phyloP scores from a whole-genome alignment of 495 filamentous ascomycete species.

The Penicillium robsamsonii region DNA sequence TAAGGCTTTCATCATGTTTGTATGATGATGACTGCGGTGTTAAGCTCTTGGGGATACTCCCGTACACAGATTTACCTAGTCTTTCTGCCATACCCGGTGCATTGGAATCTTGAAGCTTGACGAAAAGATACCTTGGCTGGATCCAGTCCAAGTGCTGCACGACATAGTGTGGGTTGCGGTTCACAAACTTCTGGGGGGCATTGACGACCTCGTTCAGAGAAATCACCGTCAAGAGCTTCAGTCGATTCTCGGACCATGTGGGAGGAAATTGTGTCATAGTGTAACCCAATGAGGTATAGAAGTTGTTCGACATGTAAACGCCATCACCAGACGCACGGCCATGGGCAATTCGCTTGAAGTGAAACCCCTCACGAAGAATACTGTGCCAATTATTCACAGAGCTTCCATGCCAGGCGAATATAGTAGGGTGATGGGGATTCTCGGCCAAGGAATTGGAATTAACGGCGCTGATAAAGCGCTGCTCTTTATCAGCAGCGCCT shows the following conservation, averaged over 20 bases:
- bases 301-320: slow-evolving; percentile 70
- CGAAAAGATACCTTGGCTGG: slow-evolving; percentile 85
- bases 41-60: neutral
- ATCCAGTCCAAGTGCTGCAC: slow-evolving; percentile 83
- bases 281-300: slow-evolving; percentile 59
- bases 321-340: slow-evolving; percentile 79
- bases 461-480: slow-evolving; percentile 69
- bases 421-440: slow-evolving; percentile 54
- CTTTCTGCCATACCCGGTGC: neutral
- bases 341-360: slow-evolving; percentile 59
- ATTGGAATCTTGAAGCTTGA: slow-evolving; percentile 33
- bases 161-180: slow-evolving; percentile 60
- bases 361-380: slow-evolving; percentile 79
- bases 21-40: neutral
- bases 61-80: neutral
- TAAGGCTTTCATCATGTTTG: neutral
- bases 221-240: slow-evolving; percentile 60
- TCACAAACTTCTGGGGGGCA: slow-evolving; percentile 58
- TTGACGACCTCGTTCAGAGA: slow-evolving; percentile 90
- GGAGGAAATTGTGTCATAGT: slow-evolving; percentile 8
- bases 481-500: slow-evolving; percentile 87
- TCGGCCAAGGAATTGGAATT: slow-evolving; percentile 41
- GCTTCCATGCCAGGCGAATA: slow-evolving; percentile 88
- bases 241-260: slow-evolving; percentile 62
- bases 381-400: slow-evolving; percentile 79